Percentiles rank a stretch among this genome's conserved stretches.
Conservation (phyloP, 2,329 filamentous ascomycete genomes). For the Clonostachys rhizophaga region DNA sequence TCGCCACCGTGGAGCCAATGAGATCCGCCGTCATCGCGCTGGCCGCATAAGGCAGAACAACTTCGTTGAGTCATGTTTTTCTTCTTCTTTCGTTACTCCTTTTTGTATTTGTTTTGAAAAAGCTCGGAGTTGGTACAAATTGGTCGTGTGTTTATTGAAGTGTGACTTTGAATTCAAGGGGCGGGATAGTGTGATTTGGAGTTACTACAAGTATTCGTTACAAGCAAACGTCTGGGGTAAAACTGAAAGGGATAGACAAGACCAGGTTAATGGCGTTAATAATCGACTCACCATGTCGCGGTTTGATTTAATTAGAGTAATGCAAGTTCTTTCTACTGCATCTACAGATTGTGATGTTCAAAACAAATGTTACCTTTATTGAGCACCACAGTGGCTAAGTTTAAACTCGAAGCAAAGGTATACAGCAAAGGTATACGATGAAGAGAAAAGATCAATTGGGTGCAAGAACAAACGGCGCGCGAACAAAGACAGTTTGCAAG, state of each 20-base stretch:
- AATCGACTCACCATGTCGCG: too few species aligned
- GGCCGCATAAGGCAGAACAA: conserved; percentile 7
- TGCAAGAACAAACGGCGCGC: too few species aligned
- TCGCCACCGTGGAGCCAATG: conserved; percentile 44
- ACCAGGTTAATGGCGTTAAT: neutral
- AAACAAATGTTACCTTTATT: too few species aligned
- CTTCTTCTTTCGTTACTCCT: neutral
- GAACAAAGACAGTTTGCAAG: too few species aligned
- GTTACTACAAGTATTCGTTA: neutral
- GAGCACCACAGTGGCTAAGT: too few species aligned
- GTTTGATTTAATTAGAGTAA: too few species aligned
- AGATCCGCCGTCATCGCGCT: conserved; percentile 26
- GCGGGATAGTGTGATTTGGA: neutral
- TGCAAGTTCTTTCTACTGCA: too few species aligned
- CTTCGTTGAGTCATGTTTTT: neutral
- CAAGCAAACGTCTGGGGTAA: neutral
- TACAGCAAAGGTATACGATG: too few species aligned
- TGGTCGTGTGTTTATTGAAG: neutral
- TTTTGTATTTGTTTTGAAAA: neutral
- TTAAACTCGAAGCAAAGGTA: too few species aligned
- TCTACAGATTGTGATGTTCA: too few species aligned
- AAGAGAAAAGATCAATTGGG: too few species aligned
- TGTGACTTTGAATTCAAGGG: neutral
- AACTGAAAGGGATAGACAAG: neutral
- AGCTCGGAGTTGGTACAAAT: neutral